A percentile compares a stretch with the other conserved stretches of the same genome.
Evolutionary conservation across 192 early-diverging fungal species (phyloP).

Genomic region (Linnemannia hyalina): DNA sequence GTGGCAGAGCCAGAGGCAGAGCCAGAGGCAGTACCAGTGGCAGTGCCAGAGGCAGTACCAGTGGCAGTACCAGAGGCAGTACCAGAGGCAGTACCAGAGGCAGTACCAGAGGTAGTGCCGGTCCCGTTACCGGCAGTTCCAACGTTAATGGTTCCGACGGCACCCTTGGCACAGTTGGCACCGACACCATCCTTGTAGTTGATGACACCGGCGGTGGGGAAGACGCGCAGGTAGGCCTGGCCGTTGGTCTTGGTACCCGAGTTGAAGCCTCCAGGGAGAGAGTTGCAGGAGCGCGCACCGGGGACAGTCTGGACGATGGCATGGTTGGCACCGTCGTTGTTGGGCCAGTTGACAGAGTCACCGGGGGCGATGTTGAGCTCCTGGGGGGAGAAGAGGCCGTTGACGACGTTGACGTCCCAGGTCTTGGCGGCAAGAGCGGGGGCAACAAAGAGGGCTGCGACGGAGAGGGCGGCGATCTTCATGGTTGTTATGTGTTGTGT

Average conservation of each 20-base stretch:
- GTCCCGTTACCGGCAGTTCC: not conserved
- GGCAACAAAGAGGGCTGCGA: constrained; percentile 15
- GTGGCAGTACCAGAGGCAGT: not conserved
- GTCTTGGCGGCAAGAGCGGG: constrained; percentile 38
- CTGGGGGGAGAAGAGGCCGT: constrained; percentile 30
- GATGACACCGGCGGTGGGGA: not conserved
- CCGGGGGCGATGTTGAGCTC: constrained; percentile 30
- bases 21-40: not conserved
- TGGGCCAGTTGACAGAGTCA: constrained; percentile 35
- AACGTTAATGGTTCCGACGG: constrained; percentile 16
- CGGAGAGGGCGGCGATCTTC: constrained; percentile 17
- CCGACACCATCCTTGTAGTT: constrained; percentile 38
- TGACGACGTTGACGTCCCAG: constrained; percentile 28
- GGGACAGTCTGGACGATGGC: constrained; percentile 27
- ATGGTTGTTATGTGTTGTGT: constrained; percentile 1
- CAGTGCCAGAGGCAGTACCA: not conserved
- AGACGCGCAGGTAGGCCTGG: constrained; percentile 16
- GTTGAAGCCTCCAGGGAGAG: constrained; percentile 25
- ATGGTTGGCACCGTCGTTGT: constrained; percentile 22
- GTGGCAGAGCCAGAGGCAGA: too few species aligned
- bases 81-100: not conserved
- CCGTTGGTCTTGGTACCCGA: constrained; percentile 14
- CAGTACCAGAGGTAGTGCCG: not conserved
- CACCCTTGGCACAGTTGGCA: constrained; percentile 19
- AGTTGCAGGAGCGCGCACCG: constrained; percentile 27